A percentile compares a stretch with the other conserved stretches of the same genome.
phyloP scores from a whole-genome alignment of 192 early-diverging fungal genomes.

The Coemansia sp. region DNA sequence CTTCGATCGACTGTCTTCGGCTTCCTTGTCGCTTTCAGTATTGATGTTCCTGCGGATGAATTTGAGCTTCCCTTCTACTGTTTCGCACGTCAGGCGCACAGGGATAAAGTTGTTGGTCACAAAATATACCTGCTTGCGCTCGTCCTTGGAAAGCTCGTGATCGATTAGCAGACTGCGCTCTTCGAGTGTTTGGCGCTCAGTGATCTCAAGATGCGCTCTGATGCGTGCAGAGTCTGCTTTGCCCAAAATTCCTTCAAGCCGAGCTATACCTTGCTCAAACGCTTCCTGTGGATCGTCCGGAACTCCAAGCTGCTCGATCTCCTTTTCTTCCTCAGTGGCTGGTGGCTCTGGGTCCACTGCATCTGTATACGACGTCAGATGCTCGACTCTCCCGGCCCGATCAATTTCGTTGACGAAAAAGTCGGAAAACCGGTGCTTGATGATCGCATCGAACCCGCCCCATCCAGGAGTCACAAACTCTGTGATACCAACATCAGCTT shows the following conservation, averaged over 20 bases:
- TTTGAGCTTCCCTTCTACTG: slow-evolving; percentile 35
- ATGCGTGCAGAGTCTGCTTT: slow-evolving; percentile 21
- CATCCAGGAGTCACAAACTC: slow-evolving; percentile 47
- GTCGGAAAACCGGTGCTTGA: slow-evolving; percentile 73
- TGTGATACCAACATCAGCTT: slow-evolving; percentile 69
- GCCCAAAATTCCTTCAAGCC: slow-evolving; percentile 32
- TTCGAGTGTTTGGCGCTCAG: slow-evolving; percentile 14
- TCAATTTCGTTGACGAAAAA: slow-evolving; percentile 95
- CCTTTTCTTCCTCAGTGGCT: slow-evolving; percentile 27
- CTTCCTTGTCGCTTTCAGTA: background rate
- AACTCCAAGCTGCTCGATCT: slow-evolving; percentile 25
- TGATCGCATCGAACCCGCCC: slow-evolving; percentile 44
- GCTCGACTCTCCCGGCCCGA: slow-evolving; percentile 65
- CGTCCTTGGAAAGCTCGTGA: slow-evolving; percentile 35
- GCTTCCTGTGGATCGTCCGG: slow-evolving; percentile 30
- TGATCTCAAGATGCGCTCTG: slow-evolving; percentile 20
- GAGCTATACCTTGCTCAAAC: slow-evolving; percentile 28
- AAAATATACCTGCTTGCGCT: slow-evolving; percentile 40
- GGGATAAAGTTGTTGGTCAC: slow-evolving; percentile 55
- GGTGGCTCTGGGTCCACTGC: slow-evolving; percentile 34
- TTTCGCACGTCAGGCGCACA: slow-evolving; percentile 36
- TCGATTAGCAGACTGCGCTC: slow-evolving; percentile 28
- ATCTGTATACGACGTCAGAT: slow-evolving; percentile 56
- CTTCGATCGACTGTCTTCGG: too few relatives aligned
- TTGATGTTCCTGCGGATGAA: slow-evolving; percentile 20